A percentile compares a stretch with the other conserved stretches of the same genome.
Evolutionary conservation across 2,329 filamentous ascomycete species (phyloP).

Genomic region (Xylariaceae sp.): DNA sequence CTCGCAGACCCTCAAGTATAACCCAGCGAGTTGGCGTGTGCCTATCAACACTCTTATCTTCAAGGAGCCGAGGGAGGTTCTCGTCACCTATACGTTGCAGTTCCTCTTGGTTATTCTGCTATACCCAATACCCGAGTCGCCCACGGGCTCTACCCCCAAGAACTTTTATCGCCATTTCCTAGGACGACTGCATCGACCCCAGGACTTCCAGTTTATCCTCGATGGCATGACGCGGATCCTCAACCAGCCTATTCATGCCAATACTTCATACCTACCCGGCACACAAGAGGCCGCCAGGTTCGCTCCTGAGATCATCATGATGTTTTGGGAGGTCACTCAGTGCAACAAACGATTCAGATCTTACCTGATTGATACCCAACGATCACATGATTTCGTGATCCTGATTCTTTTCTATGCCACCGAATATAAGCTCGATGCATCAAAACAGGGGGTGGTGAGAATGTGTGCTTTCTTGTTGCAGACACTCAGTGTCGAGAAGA

Average conservation of each 20-base stretch:
- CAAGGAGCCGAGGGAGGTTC: slow-evolving; percentile 81
- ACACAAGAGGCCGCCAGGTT: slow-evolving; percentile 75
- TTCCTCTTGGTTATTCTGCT: slow-evolving; percentile 79
- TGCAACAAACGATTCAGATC: slow-evolving; percentile 96
- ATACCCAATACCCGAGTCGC: slow-evolving; percentile 79
- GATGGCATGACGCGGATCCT: slow-evolving; percentile 91
- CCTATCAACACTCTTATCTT: slow-evolving; percentile 91
- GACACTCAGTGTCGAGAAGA: slow-evolving; percentile 86
- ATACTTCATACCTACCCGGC: slow-evolving; percentile 80
- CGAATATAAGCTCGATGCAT: slow-evolving; percentile 77
- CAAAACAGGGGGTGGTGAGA: slow-evolving; percentile 85
- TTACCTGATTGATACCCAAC: slow-evolving; percentile 93
- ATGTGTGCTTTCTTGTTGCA: slow-evolving; percentile 98
- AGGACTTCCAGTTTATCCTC: slow-evolving; percentile 96
- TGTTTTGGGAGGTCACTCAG: slow-evolving; percentile 96
- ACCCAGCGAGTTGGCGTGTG: slow-evolving; percentile 87
- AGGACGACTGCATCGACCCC: slow-evolving; percentile 80
- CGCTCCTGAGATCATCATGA: slow-evolving; percentile 91
- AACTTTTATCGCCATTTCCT: slow-evolving; percentile 94
- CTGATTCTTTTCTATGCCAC: slow-evolving; percentile 88
- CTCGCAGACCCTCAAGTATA: slow-evolving; percentile 81
- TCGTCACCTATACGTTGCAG: slow-evolving; percentile 89
- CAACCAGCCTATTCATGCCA: slow-evolving; percentile 87
- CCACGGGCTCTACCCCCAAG: slow-evolving; percentile 61
- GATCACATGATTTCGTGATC: slow-evolving; percentile 88